phyloP scores from a whole-genome alignment of 257 asterid species.

The Primulina tabacum region DNA sequence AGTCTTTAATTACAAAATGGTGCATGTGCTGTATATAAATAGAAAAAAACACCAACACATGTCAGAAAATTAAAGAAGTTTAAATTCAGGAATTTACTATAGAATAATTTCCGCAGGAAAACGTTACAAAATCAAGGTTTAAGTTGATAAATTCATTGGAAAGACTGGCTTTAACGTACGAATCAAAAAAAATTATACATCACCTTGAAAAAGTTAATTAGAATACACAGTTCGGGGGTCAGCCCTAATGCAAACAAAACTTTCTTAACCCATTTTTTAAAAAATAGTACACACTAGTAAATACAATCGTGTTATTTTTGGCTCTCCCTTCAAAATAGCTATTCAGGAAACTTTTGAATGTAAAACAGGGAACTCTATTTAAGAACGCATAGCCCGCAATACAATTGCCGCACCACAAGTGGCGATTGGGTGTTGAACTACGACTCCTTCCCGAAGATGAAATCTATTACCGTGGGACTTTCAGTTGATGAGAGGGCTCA shows the following conservation, averaged over 20 bases:
- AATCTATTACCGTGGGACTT: conserved; percentile 19
- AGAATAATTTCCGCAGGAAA: background rate
- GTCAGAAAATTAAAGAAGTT: background rate
- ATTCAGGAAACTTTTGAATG: background rate
- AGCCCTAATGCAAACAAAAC: background rate
- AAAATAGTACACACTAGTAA: background rate
- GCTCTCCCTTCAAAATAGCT: background rate
- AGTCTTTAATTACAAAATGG: too few relatives aligned
- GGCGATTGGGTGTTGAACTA: conserved; percentile 15
- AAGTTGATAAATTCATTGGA: background rate
- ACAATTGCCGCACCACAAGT: conserved; percentile 1
- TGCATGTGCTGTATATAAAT: too few relatives aligned
- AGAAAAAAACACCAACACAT: too few relatives aligned
- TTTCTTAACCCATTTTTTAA: background rate
- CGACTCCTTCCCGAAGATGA: conserved; percentile 13
- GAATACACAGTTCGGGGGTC: background rate
- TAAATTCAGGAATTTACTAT: too few relatives aligned
- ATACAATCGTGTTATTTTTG: background rate
- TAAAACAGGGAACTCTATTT: conserved; percentile 2
- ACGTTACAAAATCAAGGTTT: background rate
- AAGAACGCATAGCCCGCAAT: conserved; percentile 1
- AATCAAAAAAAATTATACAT: background rate
- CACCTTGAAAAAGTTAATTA: background rate
- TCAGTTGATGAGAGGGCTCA: conserved; percentile 74
- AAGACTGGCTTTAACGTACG: background rate